A percentile compares a stretch with the other conserved stretches of the same genome.
Conservation (phyloP, 805 yeast species). For the Suhomyces sp. region DNA sequence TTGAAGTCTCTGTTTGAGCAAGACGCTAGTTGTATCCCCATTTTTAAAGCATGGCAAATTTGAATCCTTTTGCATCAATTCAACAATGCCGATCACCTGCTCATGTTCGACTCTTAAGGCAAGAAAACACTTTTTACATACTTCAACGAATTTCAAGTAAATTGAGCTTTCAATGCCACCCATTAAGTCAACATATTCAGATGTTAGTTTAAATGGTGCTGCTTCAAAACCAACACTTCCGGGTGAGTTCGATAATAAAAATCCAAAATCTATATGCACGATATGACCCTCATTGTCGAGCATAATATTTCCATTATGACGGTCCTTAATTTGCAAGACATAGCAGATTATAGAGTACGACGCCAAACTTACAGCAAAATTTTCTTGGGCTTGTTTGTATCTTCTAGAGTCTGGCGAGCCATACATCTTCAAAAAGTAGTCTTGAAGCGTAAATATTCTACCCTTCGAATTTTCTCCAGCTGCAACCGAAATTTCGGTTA, state of each 20-base stretch:
- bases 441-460: conserved; percentile 66
- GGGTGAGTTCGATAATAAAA: conserved; percentile 87
- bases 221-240: conserved; percentile 98
- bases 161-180: conserved; percentile 72
- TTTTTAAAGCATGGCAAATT: conserved; percentile 87
- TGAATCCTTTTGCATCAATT: conserved; percentile 91
- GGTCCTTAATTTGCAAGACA: conserved; percentile 86
- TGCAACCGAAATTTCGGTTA: conserved; percentile 70
- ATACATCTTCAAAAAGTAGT: conserved; percentile 75
- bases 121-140: conserved; percentile 72
- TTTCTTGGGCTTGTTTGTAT: conserved; percentile 75
- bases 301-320: conserved; percentile 98
- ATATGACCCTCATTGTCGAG: conserved; percentile 94
- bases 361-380: conserved; percentile 84
- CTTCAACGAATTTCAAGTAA: conserved; percentile 57
- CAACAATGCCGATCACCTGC: conserved; percentile 78
- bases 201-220: conserved; percentile 91
- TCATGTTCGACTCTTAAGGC: conserved; percentile 72
- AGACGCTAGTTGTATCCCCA: conserved; percentile 79
- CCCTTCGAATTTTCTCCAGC: conserved; percentile 71
- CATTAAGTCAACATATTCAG: conserved; percentile 82
- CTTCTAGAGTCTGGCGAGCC: conserved; percentile 58
- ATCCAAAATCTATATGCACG: conserved; percentile 94
- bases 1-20: conserved; percentile 79
- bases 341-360: conserved; percentile 91